phyloP scores from a whole-genome alignment of 768 basidiomycete species.

The Dictyophora rubrovolvata region DNA sequence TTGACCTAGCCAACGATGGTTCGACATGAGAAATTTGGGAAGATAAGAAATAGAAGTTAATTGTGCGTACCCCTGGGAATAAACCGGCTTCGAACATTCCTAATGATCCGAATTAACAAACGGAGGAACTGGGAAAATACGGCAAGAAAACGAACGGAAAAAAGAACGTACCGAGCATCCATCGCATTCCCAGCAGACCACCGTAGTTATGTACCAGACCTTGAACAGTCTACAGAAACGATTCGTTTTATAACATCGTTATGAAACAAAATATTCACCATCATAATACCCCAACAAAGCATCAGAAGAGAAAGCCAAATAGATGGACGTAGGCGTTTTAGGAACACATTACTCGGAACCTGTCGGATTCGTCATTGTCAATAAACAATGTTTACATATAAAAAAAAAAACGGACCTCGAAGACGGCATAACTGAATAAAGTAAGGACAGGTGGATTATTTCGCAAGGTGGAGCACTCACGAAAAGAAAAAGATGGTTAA shows the following conservation, averaged over 20 bases:
- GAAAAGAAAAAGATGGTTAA: conserved; percentile 39
- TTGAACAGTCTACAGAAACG: conserved; percentile 50
- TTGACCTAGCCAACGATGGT: not conserved
- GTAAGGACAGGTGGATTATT: conserved; percentile 11
- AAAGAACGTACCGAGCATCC: conserved; percentile 44
- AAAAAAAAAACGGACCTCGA: conserved; percentile 35
- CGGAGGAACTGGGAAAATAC: not conserved
- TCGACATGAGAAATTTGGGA: no score
- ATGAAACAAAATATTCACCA: conserved; percentile 33
- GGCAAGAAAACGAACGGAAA: not conserved
- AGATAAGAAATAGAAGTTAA: not conserved
- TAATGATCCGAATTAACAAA: conserved; percentile 15
- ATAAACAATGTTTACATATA: not conserved
- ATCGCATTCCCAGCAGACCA: conserved; percentile 61
- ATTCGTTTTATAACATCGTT: not conserved
- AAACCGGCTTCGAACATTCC: conserved; percentile 59
- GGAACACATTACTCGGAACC: conserved; percentile 63
- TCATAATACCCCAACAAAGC: conserved; percentile 66
- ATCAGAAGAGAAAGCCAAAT: conserved; percentile 69
- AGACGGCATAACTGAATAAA: conserved; percentile 50
- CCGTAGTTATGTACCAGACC: conserved; percentile 58
- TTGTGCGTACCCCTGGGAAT: conserved; percentile 38
- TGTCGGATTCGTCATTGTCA: conserved; percentile 14
- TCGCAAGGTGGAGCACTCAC: conserved; percentile 34
- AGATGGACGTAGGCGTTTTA: conserved; percentile 66